These are phyloP conservation scores for Xylaria sp. DNA, from an alignment of 2,329 filamentous ascomycete genomes.

Conservation along the genomic window DNA sequence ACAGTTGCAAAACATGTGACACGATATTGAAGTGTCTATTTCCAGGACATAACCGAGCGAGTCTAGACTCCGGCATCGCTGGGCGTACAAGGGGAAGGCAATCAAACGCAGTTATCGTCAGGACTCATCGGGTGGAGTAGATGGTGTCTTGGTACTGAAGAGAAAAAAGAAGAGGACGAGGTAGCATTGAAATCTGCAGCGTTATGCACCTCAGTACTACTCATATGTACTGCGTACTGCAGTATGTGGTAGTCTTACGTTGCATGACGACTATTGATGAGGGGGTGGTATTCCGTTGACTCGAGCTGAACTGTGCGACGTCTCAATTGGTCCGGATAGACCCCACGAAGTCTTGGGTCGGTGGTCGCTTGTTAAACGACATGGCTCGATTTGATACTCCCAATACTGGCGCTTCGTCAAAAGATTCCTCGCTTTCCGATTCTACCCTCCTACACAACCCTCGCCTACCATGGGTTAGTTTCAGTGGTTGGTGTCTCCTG, in stretches of 20 bases:
- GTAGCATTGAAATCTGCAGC: slow-evolving; percentile 5
- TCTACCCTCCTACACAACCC: not conserved
- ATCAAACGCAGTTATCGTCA: not conserved
- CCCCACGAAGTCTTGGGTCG: not conserved
- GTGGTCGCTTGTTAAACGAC: not conserved
- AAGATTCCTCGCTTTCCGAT: slow-evolving; percentile 4
- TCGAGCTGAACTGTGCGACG: not conserved
- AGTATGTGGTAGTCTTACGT: not conserved
- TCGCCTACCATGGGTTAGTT: slow-evolving; percentile 2
- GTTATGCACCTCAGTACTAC: not conserved
- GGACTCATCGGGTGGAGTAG: not conserved
- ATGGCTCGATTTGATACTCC: slow-evolving; percentile 4
- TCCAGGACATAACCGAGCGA: not conserved
- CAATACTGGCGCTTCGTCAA: not conserved
- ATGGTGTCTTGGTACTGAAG: not conserved
- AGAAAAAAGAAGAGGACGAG: not conserved
- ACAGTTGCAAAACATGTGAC: not conserved
- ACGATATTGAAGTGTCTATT: not conserved
- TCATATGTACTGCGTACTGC: not conserved
- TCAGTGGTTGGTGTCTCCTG: not conserved
- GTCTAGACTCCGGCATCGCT: not conserved
- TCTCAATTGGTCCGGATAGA: not conserved
- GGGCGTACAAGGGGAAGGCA: not conserved
- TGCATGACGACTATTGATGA: slow-evolving; percentile 10
- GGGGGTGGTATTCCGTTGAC: slow-evolving; percentile 13